Conservation (phyloP, 495 filamentous ascomycete species). For the Aspergillus egyptiacus region DNA sequence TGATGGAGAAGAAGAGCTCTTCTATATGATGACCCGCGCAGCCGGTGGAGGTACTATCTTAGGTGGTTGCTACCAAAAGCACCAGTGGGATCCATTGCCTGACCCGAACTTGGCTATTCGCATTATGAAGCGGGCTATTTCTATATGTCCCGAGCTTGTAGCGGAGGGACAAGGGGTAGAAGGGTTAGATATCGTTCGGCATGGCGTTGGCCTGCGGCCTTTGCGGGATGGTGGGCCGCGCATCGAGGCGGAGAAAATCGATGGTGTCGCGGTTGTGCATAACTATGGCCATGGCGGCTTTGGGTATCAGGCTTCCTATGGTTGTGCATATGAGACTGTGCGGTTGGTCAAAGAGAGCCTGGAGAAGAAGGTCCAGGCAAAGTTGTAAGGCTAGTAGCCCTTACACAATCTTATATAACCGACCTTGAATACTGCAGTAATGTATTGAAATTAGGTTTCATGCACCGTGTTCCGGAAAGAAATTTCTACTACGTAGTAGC, state of each 20-base stretch:
- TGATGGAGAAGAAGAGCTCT: slow-evolving; percentile 71
- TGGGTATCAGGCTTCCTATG: slow-evolving; percentile 85
- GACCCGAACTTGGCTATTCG: slow-evolving; percentile 76
- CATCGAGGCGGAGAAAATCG: slow-evolving; percentile 73
- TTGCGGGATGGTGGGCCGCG: slow-evolving; percentile 67
- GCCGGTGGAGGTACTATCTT: slow-evolving; percentile 73
- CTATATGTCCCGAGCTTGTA: slow-evolving; percentile 65
- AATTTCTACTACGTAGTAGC: no score
- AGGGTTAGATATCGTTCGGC: slow-evolving; percentile 76
- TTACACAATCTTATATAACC: no score
- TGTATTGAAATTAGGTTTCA: no score
- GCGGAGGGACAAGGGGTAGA: slow-evolving; percentile 68
- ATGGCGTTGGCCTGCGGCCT: slow-evolving; percentile 83
- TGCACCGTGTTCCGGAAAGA: no score
- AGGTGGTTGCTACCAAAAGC: slow-evolving; percentile 79
- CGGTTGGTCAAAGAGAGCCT: slow-evolving; percentile 63
- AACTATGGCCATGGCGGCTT: slow-evolving; percentile 96
- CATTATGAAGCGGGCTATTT: slow-evolving; percentile 83
- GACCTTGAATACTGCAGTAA: no score
- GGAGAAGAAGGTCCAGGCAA: slow-evolving; percentile 27
- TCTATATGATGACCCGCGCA: slow-evolving; percentile 89
- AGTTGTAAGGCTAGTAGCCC: slow-evolving; percentile 26
- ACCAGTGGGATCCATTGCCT: slow-evolving; percentile 73
- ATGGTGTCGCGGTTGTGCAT: slow-evolving; percentile 74
- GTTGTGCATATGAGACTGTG: slow-evolving; percentile 65